Base-by-base conservation (phyloP, 345 rosid genomes). In the Murraya paniculata region DNA sequence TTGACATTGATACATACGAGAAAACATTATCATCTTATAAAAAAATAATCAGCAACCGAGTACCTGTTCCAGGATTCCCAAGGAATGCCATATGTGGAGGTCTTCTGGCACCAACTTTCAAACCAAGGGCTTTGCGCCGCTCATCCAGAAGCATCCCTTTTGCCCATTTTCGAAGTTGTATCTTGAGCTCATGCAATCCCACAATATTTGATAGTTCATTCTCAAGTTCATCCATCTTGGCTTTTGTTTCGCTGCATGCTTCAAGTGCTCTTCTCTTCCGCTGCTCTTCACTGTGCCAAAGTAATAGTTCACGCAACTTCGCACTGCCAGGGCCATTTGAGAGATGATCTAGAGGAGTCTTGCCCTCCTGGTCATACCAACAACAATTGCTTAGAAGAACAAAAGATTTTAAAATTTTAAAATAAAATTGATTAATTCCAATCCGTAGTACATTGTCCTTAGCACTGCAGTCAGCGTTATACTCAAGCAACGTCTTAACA, bases 111-210 rank as follows among this genome's bases (percentile, higher is more conserved):
- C 97, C 99, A 80, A 96, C 87, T 85, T 91, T 94, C 67, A 96
- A 74, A 16, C 98, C 98, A 69, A 96, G 93, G 72, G 98, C 94
- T 80, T 86, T 86, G 38, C 99, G 92, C 86, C 92, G 91, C 85
- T 96, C 99, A 89, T 96, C 99, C 87, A 96, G 87, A 84, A 96
- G 93, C 98, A 94, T 91, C 78, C 99, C 98, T 88, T 91, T 96
- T 0, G 95, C 98, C 99, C 98, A 94, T 87, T 91, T 96, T 75
- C 97, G 86, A 65, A 96, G 87, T 78, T 96, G 99, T 77, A 87
- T 75, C 91, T 92, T 97, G 71, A 97, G 90, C 67, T 91, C 97
- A 74, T 87, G 85, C 85, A 94, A 81, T 19, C 98, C 99, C 73
- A 97, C 94, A n/a, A 93, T 87, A 67, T 84, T 86, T 1, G 86